These are phyloP conservation scores for Diospyros lotus DNA, from an alignment of 148 eudicot genomes.

Conservation along the genomic window DNA sequence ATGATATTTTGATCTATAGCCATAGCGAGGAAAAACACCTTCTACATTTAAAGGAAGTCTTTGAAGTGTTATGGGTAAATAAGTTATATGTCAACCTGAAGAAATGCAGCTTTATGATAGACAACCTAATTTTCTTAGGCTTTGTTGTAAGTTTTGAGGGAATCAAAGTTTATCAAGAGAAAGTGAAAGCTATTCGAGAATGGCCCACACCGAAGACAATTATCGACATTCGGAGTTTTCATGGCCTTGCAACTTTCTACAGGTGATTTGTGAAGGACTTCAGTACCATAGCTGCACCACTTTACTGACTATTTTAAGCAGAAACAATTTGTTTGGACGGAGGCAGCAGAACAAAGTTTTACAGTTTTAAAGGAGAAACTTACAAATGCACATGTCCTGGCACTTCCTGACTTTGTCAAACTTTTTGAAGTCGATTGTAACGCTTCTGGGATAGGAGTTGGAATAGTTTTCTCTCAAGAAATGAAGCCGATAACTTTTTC, in stretches of 20 bases:
- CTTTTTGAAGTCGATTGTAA: neutral
- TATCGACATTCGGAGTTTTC: neutral
- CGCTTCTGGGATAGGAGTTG: no score
- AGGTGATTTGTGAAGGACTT: neutral
- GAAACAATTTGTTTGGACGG: neutral
- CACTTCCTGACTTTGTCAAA: neutral
- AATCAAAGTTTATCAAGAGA: neutral
- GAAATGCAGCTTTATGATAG: neutral
- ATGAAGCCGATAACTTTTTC: no score
- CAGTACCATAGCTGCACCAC: neutral
- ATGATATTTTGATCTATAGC: neutral
- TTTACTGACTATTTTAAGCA: neutral
- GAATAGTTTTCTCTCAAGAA: no score
- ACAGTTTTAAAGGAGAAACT: neutral
- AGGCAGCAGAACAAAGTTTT: neutral
- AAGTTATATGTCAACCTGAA: neutral
- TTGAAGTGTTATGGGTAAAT: neutral
- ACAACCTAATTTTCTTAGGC: neutral
- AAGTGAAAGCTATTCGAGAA: neutral
- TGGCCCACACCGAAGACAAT: neutral
- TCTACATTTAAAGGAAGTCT: neutral
- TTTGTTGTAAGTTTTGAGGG: neutral
- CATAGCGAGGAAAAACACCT: neutral
- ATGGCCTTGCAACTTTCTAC: neutral
- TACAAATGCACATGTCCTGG: neutral